Percentiles rank a stretch among this genome's conserved stretches.
These are phyloP conservation scores for Yamadazyma paraphyllophila DNA, from an alignment of 805 yeast species.

Conservation along the genomic window DNA sequence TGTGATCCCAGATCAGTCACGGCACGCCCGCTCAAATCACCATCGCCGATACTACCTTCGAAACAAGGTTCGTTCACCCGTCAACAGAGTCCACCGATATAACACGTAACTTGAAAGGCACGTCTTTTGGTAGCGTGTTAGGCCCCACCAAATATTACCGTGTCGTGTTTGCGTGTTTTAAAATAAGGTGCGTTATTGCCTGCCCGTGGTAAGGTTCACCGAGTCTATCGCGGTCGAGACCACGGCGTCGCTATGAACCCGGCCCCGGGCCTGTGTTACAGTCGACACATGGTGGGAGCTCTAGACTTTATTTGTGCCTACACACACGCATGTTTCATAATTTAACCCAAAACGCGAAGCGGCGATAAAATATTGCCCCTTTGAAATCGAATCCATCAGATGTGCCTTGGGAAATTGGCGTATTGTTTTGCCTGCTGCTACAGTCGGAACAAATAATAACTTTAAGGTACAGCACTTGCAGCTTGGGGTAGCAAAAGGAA, in stretches of 20 bases:
- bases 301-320: neutral
- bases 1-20: no score
- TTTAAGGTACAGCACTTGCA: constrained; percentile 2
- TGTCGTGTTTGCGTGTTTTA: neutral
- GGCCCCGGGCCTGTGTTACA: no score
- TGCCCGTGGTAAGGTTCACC: no score
- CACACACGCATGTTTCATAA: constrained; percentile 1
- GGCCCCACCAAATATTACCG: neutral
- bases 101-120: neutral
- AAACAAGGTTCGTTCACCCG: no score
- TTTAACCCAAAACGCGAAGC: constrained; percentile 6
- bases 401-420: neutral
- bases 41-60: no score
- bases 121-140: neutral
- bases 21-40: no score
- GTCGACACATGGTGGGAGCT: neutral
- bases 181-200: no score
- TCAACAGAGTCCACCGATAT: neutral
- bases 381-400: neutral
- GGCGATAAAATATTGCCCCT: neutral
- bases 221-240: no score
- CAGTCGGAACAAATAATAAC: neutral
- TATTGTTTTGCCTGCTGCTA: constrained; percentile 1
- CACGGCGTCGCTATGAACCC: no score
- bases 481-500: neutral